Conservation (phyloP, 306 rosid genomes). For the Quercus engelmannii region DNA sequence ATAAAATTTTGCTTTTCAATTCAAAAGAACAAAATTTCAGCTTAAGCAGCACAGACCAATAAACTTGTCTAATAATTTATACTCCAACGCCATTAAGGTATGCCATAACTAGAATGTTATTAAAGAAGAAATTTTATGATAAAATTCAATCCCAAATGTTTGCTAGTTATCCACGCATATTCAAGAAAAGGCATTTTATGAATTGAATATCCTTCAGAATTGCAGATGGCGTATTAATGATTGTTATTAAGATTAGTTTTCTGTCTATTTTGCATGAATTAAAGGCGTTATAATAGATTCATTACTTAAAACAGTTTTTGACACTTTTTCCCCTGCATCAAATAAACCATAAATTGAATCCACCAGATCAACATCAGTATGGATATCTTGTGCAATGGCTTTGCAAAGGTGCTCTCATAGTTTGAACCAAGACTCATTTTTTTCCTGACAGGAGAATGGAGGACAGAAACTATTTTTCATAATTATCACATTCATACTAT, state of each 20-base stretch:
- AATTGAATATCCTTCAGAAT: not conserved
- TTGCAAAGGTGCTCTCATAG: not conserved
- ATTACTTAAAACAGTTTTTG: not conserved
- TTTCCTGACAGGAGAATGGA: not conserved
- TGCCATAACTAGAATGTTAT: not conserved
- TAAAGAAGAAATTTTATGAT: not conserved
- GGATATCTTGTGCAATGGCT: not conserved
- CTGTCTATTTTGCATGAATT: not conserved
- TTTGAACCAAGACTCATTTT: not conserved
- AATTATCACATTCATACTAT: not conserved
- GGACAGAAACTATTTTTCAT: not conserved
- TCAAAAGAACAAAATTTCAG: not conserved
- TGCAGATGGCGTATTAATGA: not conserved
- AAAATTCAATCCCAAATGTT: not conserved
- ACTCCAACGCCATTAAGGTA: not conserved
- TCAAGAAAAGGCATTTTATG: not conserved
- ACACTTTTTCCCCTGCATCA: not conserved
- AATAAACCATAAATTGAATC: not conserved
- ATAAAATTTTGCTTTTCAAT: not conserved
- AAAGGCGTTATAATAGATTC: not conserved
- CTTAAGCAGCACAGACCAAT: not conserved
- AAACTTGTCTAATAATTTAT: not conserved
- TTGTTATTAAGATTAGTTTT: not conserved
- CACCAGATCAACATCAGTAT: not conserved
- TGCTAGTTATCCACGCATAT: not conserved